A percentile compares a stretch with the other conserved stretches of the same genome.
phyloP scores from a whole-genome alignment of 352 stramenopile species.

The Elongisporangium senticosum region DNA sequence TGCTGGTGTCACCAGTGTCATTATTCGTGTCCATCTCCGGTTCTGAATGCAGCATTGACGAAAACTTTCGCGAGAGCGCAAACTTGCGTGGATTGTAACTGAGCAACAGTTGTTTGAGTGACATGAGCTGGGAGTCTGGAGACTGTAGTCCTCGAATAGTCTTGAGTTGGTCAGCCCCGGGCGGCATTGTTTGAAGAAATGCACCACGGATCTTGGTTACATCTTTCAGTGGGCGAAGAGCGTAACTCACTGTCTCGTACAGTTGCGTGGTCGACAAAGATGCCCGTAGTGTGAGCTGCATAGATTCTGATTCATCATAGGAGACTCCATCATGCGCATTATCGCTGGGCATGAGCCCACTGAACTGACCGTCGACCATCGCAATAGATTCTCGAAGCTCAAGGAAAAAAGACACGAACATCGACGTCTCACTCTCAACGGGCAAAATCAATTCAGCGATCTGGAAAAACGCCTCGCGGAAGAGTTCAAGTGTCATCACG shows the following conservation, averaged over 20 bases:
- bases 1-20: neutral
- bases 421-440: constrained; percentile 38
- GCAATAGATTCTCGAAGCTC: constrained; percentile 53
- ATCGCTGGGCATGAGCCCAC: neutral
- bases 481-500: constrained; percentile 34
- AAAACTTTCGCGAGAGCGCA: constrained; percentile 57
- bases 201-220: constrained; percentile 47
- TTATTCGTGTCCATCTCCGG: neutral
- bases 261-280: constrained; percentile 7
- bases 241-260: constrained; percentile 8
- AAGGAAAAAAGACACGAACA: constrained; percentile 44
- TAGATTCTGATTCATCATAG: neutral
- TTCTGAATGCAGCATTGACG: constrained; percentile 3
- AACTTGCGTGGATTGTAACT: constrained; percentile 73
- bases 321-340: neutral
- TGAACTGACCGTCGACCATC: neutral
- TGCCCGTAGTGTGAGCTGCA: constrained; percentile 1
- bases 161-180: constrained; percentile 36
- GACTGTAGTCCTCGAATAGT: constrained; percentile 35
- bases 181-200: constrained; percentile 53
- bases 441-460: constrained; percentile 57
- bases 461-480: constrained; percentile 56
- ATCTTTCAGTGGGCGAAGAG: constrained; percentile 27
- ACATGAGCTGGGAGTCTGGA: constrained; percentile 52
- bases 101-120: constrained; percentile 69